Percentiles rank a stretch among this genome's conserved stretches.
Conservation (phyloP, 352 stramenopile genomes). For the Phytophthora pinifolia region DNA sequence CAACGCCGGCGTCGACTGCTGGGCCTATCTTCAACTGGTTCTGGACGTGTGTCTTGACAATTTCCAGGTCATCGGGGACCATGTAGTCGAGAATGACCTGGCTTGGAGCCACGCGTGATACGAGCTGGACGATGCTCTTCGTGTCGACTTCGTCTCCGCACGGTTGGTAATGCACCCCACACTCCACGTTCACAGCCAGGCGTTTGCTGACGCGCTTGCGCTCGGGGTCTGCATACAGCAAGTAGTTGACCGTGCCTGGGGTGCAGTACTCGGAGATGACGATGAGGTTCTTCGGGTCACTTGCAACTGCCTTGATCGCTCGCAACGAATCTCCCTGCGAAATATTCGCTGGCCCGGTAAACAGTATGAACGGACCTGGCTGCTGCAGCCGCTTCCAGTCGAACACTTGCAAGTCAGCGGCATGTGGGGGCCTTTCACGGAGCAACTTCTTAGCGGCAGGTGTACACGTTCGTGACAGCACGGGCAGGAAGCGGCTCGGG, state of each 20-base stretch:
- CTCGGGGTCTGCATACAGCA: slow-evolving; percentile 75
- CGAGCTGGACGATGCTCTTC: slow-evolving; percentile 83
- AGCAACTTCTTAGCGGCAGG: slow-evolving; percentile 38
- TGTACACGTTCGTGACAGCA: slow-evolving; percentile 68
- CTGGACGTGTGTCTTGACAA: slow-evolving; percentile 64
- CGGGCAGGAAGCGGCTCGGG: slow-evolving; percentile 53
- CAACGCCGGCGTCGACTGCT: slow-evolving; percentile 14
- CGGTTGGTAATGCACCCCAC: slow-evolving; percentile 84
- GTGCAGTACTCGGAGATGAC: slow-evolving; percentile 85
- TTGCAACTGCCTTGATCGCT: slow-evolving; percentile 61
- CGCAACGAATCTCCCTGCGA: slow-evolving; percentile 67
- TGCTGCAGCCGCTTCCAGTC: slow-evolving; percentile 74
- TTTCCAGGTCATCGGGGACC: slow-evolving; percentile 56
- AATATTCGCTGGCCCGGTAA: slow-evolving; percentile 78
- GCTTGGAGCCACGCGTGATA: slow-evolving; percentile 48
- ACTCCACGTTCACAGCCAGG: slow-evolving; percentile 65
- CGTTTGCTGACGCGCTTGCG: slow-evolving; percentile 71
- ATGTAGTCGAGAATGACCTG: slow-evolving; percentile 73
- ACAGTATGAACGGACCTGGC: slow-evolving; percentile 71
- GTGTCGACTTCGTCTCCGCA: slow-evolving; percentile 84
- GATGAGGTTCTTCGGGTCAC: slow-evolving; percentile 80
- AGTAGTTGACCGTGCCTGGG: slow-evolving; percentile 79
- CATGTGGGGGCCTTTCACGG: slow-evolving; percentile 20
- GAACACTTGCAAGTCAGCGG: slow-evolving; percentile 46
- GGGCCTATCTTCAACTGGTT: slow-evolving; percentile 53